Base-by-base conservation (phyloP, 75 land plant species). In the Chamaecyparis obtusa region DNA sequence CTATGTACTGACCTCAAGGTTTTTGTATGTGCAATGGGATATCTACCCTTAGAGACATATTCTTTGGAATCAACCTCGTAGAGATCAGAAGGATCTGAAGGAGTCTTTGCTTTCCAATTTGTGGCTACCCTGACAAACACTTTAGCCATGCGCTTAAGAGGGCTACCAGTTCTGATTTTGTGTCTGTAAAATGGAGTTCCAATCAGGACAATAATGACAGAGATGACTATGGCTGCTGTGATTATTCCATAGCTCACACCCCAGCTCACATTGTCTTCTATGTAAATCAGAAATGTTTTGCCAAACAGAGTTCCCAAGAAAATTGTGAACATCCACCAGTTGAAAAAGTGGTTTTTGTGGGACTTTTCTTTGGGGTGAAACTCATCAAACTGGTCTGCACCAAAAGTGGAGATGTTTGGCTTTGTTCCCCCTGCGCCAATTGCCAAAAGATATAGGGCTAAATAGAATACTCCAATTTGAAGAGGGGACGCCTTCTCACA, bases 321-420 rank as follows among this genome's bases (percentile, higher is more conserved):
- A 3, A 81, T n/a, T 0, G 51, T 44, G 33, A 10, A 81, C 46
- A 46, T 43, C 51, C 87, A 90, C 92, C 86, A 90, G 90, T 90
- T 96, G 92, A 97, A 94, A 89, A 98, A 98, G 13, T 98, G 96
- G 86, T 85, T 89, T 87, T 98, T 96, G 24, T 94, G 91, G 86
- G 88, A 87, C 85, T 92, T 92, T 91, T 98, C 99, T 9, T 85
- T 37, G 27, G 94, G 94, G 80, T 96, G 87, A 72, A 91, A 88
- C 17, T 95, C 97, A 80, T 98, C 99, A 82, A 98, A 96, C 84
- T 98, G 99, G 87, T 98, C 98, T 0, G 99, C 99, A 6, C 99
- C 97, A 86, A 96, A 94, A 36, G 98, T 95, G n/a, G 96, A 95
- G 37, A 98, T 97, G 88, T 94, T 96, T 46, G 98, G 92, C 60